Percentiles rank a stretch among this genome's conserved stretches.
phyloP scores from a whole-genome alignment of 441 rosid genomes.

The Codiaeum variegatum region DNA sequence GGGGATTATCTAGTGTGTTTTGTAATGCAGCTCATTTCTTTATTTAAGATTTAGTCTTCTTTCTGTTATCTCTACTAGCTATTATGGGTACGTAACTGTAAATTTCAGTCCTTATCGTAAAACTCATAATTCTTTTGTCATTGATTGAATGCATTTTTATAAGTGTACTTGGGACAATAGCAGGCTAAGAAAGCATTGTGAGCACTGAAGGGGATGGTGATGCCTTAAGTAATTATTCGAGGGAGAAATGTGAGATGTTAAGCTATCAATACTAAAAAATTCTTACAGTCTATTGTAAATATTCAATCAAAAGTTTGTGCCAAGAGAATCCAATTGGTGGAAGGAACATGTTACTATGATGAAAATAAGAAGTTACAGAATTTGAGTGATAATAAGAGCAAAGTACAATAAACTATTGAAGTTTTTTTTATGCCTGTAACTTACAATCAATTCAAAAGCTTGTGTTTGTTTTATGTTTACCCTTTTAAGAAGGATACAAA shows the following conservation, averaged over 20 bases:
- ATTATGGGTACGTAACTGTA: neutral
- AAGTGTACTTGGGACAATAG: conserved; percentile 16
- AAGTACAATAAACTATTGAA: neutral
- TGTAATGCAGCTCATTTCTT: neutral
- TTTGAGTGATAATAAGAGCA: conserved; percentile 16
- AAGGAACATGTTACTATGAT: conserved; percentile 19
- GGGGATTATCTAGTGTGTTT: conserved; percentile 77
- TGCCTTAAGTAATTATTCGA: conserved; percentile 84
- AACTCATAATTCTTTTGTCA: neutral
- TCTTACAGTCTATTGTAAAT: conserved; percentile 76
- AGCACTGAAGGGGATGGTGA: conserved; percentile 87
- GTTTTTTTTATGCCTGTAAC: neutral
- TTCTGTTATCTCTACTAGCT: neutral
- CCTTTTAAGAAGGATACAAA: conserved; percentile 55
- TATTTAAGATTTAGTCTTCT: neutral
- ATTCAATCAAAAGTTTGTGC: conserved; percentile 69
- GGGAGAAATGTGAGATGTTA: conserved; percentile 79
- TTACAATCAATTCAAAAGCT: neutral
- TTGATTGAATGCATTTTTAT: neutral
- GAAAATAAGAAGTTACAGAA: conserved; percentile 13
- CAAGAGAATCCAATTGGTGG: conserved; percentile 43
- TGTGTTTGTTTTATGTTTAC: neutral
- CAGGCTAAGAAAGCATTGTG: conserved; percentile 86
- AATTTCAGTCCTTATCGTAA: neutral
- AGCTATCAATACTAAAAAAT: conserved; percentile 67